A percentile compares a stretch with the other conserved stretches of the same genome.
phyloP scores from a whole-genome alignment of 2,329 filamentous ascomycete genomes.

The Arthroderma uncinatum region DNA sequence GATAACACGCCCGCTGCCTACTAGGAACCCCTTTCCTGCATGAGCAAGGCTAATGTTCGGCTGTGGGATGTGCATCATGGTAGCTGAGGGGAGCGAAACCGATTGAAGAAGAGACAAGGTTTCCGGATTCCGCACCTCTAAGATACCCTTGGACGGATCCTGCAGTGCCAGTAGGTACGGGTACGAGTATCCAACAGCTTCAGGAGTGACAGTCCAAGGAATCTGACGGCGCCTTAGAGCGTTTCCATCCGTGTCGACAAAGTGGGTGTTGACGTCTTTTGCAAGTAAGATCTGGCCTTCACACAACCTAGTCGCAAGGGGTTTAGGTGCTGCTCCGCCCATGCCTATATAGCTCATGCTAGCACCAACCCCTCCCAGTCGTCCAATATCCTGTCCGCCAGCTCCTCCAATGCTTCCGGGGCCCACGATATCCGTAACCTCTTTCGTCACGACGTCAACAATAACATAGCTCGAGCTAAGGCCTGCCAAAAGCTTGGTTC shows the following conservation, averaged over 20 bases:
- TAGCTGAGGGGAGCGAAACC: conserved; percentile 69
- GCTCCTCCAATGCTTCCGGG: conserved; percentile 59
- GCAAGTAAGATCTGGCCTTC: conserved; percentile 83
- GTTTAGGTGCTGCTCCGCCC: conserved; percentile 81
- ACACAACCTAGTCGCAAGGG: conserved; percentile 68
- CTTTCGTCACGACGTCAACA: conserved; percentile 66
- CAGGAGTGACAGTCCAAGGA: conserved; percentile 81
- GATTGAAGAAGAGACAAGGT: conserved; percentile 83
- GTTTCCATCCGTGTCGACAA: conserved; percentile 74
- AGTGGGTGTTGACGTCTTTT: conserved; percentile 94
- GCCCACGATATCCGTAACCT: conserved; percentile 66
- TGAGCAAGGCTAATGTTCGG: conserved; percentile 91
- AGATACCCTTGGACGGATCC: conserved; percentile 64
- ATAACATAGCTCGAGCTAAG: conserved; percentile 86
- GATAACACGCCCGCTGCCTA: conserved; percentile 78
- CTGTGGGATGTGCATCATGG: conserved; percentile 78
- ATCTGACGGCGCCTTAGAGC: conserved; percentile 74
- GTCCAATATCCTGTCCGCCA: conserved; percentile 53
- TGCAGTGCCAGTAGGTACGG: conserved; percentile 87
- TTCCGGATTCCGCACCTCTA: conserved; percentile 88
- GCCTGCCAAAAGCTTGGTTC: conserved; percentile 75
- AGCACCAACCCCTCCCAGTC: conserved; percentile 71
- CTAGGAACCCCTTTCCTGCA: conserved; percentile 88
- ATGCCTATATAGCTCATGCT: conserved; percentile 97
- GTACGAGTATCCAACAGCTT: conserved; percentile 90